phyloP scores from a whole-genome alignment of 2,329 filamentous ascomycete genomes.

The Gnomoniopsis smithogilvyi region DNA sequence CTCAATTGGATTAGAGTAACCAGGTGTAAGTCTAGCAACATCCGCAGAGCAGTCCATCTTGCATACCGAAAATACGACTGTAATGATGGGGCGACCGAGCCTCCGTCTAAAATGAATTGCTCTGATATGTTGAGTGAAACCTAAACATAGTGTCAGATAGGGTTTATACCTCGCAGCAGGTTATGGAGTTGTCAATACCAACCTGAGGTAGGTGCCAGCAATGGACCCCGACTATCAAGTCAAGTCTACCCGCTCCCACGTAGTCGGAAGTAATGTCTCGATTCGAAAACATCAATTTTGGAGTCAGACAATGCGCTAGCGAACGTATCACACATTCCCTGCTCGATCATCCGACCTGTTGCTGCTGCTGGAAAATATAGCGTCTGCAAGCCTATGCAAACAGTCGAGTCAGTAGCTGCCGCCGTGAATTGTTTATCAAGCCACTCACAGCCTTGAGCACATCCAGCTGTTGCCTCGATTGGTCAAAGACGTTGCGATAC shows the following conservation, averaged over 20 bases:
- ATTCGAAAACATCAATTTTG: neutral
- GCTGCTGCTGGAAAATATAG: slow-evolving; percentile 42
- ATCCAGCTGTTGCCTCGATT: slow-evolving; percentile 73
- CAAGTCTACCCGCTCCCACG: neutral
- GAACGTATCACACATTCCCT: neutral
- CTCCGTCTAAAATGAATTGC: neutral
- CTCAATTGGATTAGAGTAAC: neutral
- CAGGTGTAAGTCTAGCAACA: neutral
- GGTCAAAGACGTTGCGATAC: slow-evolving; percentile 82
- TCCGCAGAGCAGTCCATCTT: neutral
- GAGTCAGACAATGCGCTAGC: neutral
- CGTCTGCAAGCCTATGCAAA: slow-evolving; percentile 47
- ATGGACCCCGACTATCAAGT: neutral
- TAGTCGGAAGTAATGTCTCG: neutral
- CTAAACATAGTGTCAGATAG: neutral
- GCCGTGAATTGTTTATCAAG: neutral
- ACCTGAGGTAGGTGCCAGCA: neutral
- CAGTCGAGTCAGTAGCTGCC: slow-evolving; percentile 16
- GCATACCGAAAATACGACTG: neutral
- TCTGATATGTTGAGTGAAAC: neutral
- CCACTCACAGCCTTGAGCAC: slow-evolving; percentile 58
- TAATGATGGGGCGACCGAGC: neutral
- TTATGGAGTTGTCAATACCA: neutral
- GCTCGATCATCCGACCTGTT: slow-evolving; percentile 17
- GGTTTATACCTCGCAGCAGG: neutral